These are phyloP conservation scores for Populus pruinosa DNA, from an alignment of 345 rosid genomes.

Conservation along the genomic window DNA sequence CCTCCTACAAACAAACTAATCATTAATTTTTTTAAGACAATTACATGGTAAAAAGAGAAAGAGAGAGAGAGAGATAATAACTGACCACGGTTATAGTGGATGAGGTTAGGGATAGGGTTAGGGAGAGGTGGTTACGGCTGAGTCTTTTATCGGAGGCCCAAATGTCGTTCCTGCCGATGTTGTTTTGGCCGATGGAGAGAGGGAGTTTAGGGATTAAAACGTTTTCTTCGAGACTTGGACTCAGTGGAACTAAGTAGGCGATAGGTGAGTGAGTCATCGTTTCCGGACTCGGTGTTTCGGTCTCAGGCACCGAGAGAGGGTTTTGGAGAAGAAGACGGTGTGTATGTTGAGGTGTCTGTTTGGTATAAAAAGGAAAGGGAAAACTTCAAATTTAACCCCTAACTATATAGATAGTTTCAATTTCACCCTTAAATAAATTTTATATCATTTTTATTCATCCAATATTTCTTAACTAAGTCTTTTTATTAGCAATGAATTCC, in stretches of 20 bases:
- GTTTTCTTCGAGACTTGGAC: slow-evolving; percentile 48
- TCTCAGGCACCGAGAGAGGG: no score
- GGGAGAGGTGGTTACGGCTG: slow-evolving; percentile 80
- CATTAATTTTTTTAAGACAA: background rate
- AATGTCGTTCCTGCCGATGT: slow-evolving; percentile 60
- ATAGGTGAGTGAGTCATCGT: background rate
- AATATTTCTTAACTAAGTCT: no score
- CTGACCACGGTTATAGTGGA: slow-evolving; percentile 55
- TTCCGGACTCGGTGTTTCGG: no score
- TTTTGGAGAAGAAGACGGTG: background rate
- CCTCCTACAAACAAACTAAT: slow-evolving; percentile 42
- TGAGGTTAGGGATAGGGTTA: slow-evolving; percentile 50
- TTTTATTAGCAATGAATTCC: no score
- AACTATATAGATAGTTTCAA: no score
- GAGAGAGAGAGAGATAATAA: background rate
- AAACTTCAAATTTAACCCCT: no score
- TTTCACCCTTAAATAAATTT: no score
- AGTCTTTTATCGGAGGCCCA: slow-evolving; percentile 64
- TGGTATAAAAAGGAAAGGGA: no score
- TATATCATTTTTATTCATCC: no score
- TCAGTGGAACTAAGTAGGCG: slow-evolving; percentile 59
- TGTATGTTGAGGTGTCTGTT: no score
- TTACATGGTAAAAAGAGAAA: background rate
- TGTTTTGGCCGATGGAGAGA: slow-evolving; percentile 53
- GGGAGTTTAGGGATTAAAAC: slow-evolving; percentile 47